These are phyloP conservation scores for Trichoderma erinaceum DNA, from an alignment of 495 filamentous ascomycete species.

Conservation along the genomic window DNA sequence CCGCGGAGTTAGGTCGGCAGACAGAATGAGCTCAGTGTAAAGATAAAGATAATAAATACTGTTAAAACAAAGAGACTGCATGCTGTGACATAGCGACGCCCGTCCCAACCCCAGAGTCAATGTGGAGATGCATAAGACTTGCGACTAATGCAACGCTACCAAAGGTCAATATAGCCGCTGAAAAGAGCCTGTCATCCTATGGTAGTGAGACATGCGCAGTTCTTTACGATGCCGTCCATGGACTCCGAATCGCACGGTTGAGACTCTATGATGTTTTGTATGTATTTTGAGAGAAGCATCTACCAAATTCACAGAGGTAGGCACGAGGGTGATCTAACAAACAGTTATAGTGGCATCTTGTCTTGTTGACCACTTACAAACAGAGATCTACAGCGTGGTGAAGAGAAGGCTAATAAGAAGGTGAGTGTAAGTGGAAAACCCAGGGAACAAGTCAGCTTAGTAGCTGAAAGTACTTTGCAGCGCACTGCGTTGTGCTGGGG, in stretches of 20 bases:
- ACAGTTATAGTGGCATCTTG: too few relatives aligned
- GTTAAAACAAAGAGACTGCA: neutral
- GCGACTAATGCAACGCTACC: neutral
- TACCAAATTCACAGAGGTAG: neutral
- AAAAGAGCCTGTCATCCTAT: neutral
- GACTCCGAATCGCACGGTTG: neutral
- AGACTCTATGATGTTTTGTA: neutral
- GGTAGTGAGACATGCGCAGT: neutral
- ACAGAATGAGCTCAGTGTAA: constrained; percentile 9
- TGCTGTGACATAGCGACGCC: neutral
- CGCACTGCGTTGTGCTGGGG: too few relatives aligned
- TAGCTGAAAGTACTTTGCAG: too few relatives aligned
- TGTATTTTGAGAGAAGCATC: neutral
- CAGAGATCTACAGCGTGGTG: too few relatives aligned
- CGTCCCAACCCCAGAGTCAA: too few relatives aligned
- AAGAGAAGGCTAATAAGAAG: too few relatives aligned
- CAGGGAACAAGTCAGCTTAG: too few relatives aligned
- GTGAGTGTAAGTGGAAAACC: too few relatives aligned
- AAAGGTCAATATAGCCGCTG: neutral
- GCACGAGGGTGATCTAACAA: too few relatives aligned
- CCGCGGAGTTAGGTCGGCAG: neutral
- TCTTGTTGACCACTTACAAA: too few relatives aligned
- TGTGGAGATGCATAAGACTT: neutral
- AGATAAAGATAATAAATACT: neutral
- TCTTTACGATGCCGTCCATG: neutral